Evolutionary conservation across 208 protist genomes (phyloP), one percentile per base, ranked within the genome.

Genomic region (Leishmania braziliensis): DNA sequence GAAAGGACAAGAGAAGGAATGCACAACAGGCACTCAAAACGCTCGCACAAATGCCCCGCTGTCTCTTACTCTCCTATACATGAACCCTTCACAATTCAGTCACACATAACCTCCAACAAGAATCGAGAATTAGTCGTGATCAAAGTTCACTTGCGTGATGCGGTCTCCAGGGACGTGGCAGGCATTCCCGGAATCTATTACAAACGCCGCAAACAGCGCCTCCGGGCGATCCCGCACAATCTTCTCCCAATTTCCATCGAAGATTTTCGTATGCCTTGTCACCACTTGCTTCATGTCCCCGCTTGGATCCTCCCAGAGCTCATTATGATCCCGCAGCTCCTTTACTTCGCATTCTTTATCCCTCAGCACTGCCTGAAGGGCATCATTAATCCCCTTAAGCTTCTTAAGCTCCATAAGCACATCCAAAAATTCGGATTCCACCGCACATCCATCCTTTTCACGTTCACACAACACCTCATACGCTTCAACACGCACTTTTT

Each of bases 131-230:
- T 48, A 87, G 69, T 89, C 86, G 73, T 85, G 83, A 48, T 87
- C 83, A 46, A 91, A 91, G 3, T 80, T 84, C 10, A 91, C 89
- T n/a, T 89, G 70, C 20, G 23, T 78, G 56, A 94, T 88, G 65
- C 91, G 85, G 58, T 92, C 86, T 2, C 87, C 86, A 48, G 91
- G 91, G 20, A 94, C 91, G 77, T 91, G 88, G 80, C 86, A 91
- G 6, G 90, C 90, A 76, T 91, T 90, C 84, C 82, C 84, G 29
- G 88, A 79, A 80, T 94, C 90, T 76, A 91, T 89, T 43, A 92
- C 84, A 83, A 94, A 94, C 26, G 88, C 88, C 6, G 85, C 46
- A 73, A 88, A 83, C n/a, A 94, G 82, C 33, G 90, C 90, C 70
- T 92, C 84, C 33, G 90, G 88, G 12, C 88, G 78, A 33, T 90